Conservation (phyloP, 805 yeast genomes). For the Lachancea waltii region DNA sequence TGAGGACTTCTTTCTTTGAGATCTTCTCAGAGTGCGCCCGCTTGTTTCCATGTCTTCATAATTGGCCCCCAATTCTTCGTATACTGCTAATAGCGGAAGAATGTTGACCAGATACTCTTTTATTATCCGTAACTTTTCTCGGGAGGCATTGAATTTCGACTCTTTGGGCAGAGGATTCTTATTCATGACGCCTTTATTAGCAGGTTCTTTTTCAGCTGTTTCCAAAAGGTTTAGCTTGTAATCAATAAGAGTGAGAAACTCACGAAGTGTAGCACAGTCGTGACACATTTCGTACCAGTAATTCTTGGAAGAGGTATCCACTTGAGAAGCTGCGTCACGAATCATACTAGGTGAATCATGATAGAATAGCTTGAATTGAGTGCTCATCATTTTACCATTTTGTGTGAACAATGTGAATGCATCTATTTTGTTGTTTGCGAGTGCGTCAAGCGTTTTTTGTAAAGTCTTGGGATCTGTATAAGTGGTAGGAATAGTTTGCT, state of each 20-base stretch:
- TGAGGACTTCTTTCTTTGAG: slow-evolving; percentile 20
- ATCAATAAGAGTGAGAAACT: slow-evolving; percentile 20
- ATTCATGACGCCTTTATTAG: slow-evolving; percentile 5
- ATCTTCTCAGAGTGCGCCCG: slow-evolving; percentile 26
- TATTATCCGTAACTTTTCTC: slow-evolving; percentile 16
- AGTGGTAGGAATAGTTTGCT: slow-evolving; percentile 14
- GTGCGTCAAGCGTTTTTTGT: slow-evolving; percentile 17
- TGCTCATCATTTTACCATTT: slow-evolving; percentile 19
- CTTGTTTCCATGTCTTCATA: slow-evolving; percentile 37
- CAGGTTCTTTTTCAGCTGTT: slow-evolving; percentile 7
- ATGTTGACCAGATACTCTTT: slow-evolving; percentile 19
- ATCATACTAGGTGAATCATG: slow-evolving; percentile 24
- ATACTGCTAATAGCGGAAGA: slow-evolving; percentile 47
- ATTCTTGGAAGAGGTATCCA: slow-evolving; percentile 8
- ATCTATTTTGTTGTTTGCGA: slow-evolving; percentile 22
- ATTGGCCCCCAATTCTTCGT: slow-evolving; percentile 55
- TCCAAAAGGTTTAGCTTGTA: slow-evolving; percentile 13
- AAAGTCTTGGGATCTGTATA: slow-evolving; percentile 19
- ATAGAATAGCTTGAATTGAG: slow-evolving; percentile 24
- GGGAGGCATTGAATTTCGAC: slow-evolving; percentile 20
- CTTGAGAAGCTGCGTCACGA: slow-evolving; percentile 15
- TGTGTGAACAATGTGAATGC: slow-evolving; percentile 18
- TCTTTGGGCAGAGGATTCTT: slow-evolving; percentile 22
- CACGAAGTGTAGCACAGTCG: slow-evolving; percentile 21
- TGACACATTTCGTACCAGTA: slow-evolving; percentile 30